Conservation (phyloP, 129 eudicot species). For the Artemisia annua region DNA sequence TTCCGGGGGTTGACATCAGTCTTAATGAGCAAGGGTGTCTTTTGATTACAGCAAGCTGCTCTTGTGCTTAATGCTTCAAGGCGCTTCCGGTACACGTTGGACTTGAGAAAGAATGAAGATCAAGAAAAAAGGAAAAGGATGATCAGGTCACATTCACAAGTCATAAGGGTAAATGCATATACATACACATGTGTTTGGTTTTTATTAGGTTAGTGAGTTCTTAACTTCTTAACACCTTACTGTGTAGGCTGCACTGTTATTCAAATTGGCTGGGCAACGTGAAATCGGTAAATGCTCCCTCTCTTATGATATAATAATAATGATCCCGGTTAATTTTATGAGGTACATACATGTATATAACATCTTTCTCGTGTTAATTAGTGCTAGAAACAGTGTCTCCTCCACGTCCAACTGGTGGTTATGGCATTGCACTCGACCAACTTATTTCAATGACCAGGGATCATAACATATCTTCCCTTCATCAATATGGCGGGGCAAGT, state of each 20-base stretch:
- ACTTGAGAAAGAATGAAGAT: constrained; percentile 70
- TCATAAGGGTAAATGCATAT: constrained; percentile 61
- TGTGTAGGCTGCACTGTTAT: constrained; percentile 86
- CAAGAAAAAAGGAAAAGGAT: constrained; percentile 63
- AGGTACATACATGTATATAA: constrained; percentile 4
- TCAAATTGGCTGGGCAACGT: constrained; percentile 84
- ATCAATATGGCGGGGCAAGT: constrained; percentile 92
- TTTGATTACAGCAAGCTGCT: constrained; percentile 80
- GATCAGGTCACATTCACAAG: constrained; percentile 99
- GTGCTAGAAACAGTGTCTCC: constrained; percentile 54
- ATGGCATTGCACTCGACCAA: constrained; percentile 69
- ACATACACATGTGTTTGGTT: no score
- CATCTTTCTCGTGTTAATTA: constrained; percentile 9
- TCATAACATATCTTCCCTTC: constrained; percentile 51
- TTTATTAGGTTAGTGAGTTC: not conserved
- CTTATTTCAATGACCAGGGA: constrained; percentile 77
- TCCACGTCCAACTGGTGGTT: constrained; percentile 59
- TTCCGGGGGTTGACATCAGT: not conserved
- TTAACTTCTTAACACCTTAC: not conserved
- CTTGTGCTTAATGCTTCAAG: constrained; percentile 96
- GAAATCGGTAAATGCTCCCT: constrained; percentile 56
- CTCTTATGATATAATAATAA: not conserved
- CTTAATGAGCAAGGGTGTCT: constrained; percentile 11
- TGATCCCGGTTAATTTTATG: no score
- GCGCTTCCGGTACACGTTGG: constrained; percentile 89